phyloP scores from a whole-genome alignment of 1,139 yeast species.

The Taiozyma sp. region DNA sequence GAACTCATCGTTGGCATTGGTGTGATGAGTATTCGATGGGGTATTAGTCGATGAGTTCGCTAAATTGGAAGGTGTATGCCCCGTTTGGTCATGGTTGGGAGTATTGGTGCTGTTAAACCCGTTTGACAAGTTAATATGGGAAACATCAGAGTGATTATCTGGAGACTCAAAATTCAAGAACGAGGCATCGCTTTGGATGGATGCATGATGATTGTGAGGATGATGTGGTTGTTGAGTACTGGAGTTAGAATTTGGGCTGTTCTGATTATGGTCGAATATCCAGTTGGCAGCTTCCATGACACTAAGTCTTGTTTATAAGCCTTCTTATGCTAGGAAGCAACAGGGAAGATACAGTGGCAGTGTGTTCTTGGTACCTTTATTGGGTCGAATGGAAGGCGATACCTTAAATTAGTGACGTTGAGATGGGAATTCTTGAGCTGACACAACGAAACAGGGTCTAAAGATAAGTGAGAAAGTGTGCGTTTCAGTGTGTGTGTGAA shows the following conservation, averaged over 20 bases:
- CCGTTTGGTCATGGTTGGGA: neutral
- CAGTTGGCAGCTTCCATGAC: conserved; percentile 10
- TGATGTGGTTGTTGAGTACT: neutral
- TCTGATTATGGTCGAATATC: conserved; percentile 8
- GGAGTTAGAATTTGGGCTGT: conserved; percentile 4
- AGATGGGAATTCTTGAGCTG: neutral
- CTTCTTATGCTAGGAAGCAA: too few relatives aligned
- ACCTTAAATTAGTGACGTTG: neutral
- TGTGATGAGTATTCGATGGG: neutral
- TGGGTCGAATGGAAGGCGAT: neutral
- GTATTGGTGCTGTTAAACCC: neutral
- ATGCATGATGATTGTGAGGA: neutral
- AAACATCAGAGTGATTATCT: conserved; percentile 8
- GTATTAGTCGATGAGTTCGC: conserved; percentile 1
- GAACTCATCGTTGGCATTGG: neutral
- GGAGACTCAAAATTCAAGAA: conserved; percentile 20
- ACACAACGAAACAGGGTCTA: neutral
- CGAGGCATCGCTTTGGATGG: neutral
- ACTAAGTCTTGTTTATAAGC: neutral
- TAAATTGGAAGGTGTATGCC: neutral
- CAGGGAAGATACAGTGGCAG: too few relatives aligned
- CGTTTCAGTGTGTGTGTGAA: neutral
- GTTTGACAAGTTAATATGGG: conserved; percentile 1
- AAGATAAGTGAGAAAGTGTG: neutral
- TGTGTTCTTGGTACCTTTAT: neutral